phyloP scores from a whole-genome alignment of 1,284 basidiomycete genomes.

The Ceratobasidium sp. region DNA sequence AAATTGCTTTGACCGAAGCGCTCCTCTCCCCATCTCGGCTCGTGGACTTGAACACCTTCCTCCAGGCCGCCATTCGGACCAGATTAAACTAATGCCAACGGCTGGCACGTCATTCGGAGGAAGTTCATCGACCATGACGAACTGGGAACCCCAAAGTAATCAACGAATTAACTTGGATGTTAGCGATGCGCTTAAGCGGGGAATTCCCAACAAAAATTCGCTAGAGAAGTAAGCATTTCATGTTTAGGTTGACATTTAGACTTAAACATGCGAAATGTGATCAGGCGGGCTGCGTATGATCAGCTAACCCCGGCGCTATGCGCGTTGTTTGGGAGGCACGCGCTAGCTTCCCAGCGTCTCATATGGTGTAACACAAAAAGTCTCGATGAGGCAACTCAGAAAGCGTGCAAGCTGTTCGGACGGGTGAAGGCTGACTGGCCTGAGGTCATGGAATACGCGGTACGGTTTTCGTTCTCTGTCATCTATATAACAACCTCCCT shows the following conservation, averaged over 20 bases:
- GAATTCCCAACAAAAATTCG: constrained; percentile 22
- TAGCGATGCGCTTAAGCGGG: background rate
- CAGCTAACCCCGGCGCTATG: constrained; percentile 30
- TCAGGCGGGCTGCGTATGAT: constrained; percentile 21
- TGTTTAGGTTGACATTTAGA: background rate
- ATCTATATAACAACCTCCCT: too few species aligned
- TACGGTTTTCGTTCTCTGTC: too few species aligned
- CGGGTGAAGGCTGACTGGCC: background rate
- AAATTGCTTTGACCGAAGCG: constrained; percentile 1
- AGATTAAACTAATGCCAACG: background rate
- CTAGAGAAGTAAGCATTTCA: constrained; percentile 13
- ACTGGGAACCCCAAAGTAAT: background rate
- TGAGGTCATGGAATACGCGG: constrained; percentile 17
- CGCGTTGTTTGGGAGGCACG: constrained; percentile 23
- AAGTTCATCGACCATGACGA: background rate
- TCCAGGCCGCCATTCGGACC: background rate
- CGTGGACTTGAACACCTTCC: background rate
- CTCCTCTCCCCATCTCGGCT: constrained; percentile 22
- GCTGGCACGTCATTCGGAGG: background rate
- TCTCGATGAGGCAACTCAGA: constrained; percentile 17
- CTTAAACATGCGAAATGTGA: background rate
- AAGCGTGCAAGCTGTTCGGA: constrained; percentile 2
- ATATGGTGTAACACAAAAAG: constrained; percentile 30
- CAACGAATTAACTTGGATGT: background rate
- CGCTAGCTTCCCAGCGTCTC: constrained; percentile 21